Evolutionary conservation across 805 yeast species (phyloP).

Genomic region (Nakazawaea holstii): DNA sequence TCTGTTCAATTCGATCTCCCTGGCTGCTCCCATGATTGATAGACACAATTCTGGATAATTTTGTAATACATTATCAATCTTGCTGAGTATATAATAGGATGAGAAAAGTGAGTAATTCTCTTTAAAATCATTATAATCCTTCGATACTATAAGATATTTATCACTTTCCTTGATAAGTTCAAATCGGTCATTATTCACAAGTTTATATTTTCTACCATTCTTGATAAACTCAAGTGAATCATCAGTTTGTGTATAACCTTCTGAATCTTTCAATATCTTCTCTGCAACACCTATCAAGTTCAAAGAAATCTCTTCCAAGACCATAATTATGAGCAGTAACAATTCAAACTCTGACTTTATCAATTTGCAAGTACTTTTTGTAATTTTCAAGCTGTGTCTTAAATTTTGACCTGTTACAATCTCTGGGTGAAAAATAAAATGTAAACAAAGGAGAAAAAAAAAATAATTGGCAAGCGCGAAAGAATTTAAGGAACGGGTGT

Average conservation of each 20-base stretch:
- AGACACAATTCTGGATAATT: slow-evolving; percentile 36
- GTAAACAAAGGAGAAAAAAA: too few species aligned
- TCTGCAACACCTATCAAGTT: slow-evolving; percentile 24
- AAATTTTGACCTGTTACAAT: too few species aligned
- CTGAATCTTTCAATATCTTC: slow-evolving; percentile 17
- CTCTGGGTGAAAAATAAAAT: too few species aligned
- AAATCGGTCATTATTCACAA: slow-evolving; percentile 38
- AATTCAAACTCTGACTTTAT: too few species aligned
- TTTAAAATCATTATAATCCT: slow-evolving; percentile 17
- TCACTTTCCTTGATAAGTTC: slow-evolving; percentile 43
- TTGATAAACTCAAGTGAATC: slow-evolving; percentile 28
- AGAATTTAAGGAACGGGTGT: too few species aligned
- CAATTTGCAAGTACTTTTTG: too few species aligned
- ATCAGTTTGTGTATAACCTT: slow-evolving; percentile 20
- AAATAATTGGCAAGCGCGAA: too few species aligned
- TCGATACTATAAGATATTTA: slow-evolving; percentile 39
- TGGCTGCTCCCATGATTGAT: slow-evolving; percentile 42
- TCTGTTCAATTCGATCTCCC: slow-evolving; percentile 39
- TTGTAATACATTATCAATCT: slow-evolving; percentile 25
- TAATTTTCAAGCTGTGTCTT: too few species aligned
- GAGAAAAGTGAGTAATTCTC: slow-evolving; percentile 33
- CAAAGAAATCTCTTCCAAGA: slow-evolving; percentile 21
- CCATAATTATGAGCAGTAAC: slow-evolving; percentile 5
- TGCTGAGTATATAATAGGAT: slow-evolving; percentile 35
- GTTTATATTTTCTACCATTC: slow-evolving; percentile 44